phyloP scores from a whole-genome alignment of 23 red algal genomes.

The Cyanidium caldarium region DNA sequence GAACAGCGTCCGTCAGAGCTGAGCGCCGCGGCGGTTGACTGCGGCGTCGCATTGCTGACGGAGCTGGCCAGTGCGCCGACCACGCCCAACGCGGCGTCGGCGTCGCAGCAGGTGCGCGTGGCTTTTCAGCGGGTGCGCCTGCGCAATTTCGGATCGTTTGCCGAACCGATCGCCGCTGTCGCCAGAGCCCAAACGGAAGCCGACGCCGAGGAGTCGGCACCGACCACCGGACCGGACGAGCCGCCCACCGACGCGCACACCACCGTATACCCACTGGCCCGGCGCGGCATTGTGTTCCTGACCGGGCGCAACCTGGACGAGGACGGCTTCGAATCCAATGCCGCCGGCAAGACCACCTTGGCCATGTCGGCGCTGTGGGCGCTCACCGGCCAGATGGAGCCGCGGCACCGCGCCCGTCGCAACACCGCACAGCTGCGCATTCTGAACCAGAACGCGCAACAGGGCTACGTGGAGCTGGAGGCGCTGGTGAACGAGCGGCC shows the following conservation, averaged over 20 bases:
- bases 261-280: conserved; percentile 23
- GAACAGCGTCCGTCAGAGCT: conserved; percentile 11
- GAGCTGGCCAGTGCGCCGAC: conserved; percentile 11
- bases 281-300: conserved; percentile 35
- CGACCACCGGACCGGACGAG: not conserved
- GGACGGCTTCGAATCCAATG: conserved; percentile 36
- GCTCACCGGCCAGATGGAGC: conserved; percentile 30
- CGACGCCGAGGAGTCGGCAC: no score
- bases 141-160: conserved; percentile 37
- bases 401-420: conserved; percentile 9
- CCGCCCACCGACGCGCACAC: not conserved
- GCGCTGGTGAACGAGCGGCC: not conserved
- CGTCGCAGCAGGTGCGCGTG: conserved; percentile 20
- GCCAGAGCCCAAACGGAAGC: no score
- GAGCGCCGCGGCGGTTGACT: conserved; percentile 8
- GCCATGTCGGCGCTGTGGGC: conserved; percentile 71
- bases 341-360: conserved; percentile 46
- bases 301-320: conserved; percentile 24
- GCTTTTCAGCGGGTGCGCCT: conserved; percentile 28
- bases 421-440: conserved; percentile 24
- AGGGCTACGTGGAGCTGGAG: conserved; percentile 19
- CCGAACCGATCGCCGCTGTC: no score
- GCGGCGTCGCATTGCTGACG: conserved; percentile 18
- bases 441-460: conserved; percentile 26
- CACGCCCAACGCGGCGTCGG: not conserved